Evolutionary conservation across 1,284 basidiomycete species (phyloP).

Genomic region (Heliocybe sulcata): DNA sequence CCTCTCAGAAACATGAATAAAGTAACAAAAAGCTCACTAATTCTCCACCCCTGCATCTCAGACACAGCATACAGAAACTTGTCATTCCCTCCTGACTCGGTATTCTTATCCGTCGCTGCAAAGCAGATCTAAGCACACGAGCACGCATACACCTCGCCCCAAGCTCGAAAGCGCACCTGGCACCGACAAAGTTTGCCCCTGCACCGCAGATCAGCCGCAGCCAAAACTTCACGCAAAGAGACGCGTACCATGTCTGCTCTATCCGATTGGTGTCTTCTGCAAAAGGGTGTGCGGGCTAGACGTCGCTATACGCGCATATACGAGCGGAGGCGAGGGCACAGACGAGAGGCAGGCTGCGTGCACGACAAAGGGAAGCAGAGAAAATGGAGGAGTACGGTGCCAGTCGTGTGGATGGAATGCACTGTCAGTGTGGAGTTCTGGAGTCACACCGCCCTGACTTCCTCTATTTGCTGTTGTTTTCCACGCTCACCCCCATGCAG

Average conservation of each 20-base stretch:
- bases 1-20: background rate
- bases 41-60: constrained; percentile 99
- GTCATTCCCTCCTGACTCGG: constrained; percentile 73
- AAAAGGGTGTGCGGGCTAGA: background rate
- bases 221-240: background rate
- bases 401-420: background rate
- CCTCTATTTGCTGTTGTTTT: background rate
- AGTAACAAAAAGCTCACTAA: constrained; percentile 58
- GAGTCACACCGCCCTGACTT: background rate
- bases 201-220: background rate
- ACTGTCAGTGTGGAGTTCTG: background rate
- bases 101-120: constrained; percentile 80
- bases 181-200: constrained; percentile 72
- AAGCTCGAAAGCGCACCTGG: constrained; percentile 40
- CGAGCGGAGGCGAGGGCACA: background rate
- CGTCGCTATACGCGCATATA: background rate
- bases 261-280: background rate
- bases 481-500: background rate
- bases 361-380: background rate
- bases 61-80: constrained; percentile 79
- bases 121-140: background rate
- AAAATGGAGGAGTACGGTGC: background rate
- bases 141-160: background rate
- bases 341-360: background rate
- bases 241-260: background rate